A percentile compares a stretch with the other conserved stretches of the same genome.
Evolutionary conservation across 2,329 filamentous ascomycete genomes (phyloP).

Genomic region (Pyricularia grisea): DNA sequence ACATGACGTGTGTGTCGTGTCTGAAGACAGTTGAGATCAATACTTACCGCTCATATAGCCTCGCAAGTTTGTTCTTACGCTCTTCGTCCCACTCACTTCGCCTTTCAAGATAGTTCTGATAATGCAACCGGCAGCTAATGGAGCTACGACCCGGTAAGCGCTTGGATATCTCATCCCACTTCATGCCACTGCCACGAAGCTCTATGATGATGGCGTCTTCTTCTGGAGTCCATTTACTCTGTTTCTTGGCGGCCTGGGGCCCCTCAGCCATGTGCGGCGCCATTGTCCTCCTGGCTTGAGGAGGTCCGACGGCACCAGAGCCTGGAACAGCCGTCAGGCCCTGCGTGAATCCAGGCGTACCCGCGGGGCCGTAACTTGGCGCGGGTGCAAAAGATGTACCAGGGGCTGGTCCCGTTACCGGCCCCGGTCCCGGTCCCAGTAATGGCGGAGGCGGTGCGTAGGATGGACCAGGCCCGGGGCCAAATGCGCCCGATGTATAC

Average conservation of each 20-base stretch:
- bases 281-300: constrained; percentile 37
- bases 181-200: constrained; percentile 83
- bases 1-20: neutral
- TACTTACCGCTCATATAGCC: constrained; percentile 84
- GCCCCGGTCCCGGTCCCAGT: constrained; percentile 6
- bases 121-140: constrained; percentile 89
- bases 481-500: constrained; percentile 11
- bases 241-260: constrained; percentile 65
- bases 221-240: constrained; percentile 93
- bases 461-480: constrained; percentile 1
- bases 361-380: neutral
- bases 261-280: constrained; percentile 48
- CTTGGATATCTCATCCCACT: constrained; percentile 98
- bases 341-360: neutral
- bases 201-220: constrained; percentile 93
- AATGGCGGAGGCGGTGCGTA: neutral
- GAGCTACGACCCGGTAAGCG: constrained; percentile 81
- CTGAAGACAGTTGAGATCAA: neutral
- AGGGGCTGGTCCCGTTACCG: neutral
- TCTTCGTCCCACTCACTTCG: constrained; percentile 95
- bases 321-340: neutral
- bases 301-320: constrained; percentile 1
- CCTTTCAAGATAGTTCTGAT: constrained; percentile 94
- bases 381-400: neutral
- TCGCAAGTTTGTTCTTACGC: constrained; percentile 90